Evolutionary conservation across 2,329 filamentous ascomycete genomes (phyloP).

Genomic region (Sphaerulina musiva): DNA sequence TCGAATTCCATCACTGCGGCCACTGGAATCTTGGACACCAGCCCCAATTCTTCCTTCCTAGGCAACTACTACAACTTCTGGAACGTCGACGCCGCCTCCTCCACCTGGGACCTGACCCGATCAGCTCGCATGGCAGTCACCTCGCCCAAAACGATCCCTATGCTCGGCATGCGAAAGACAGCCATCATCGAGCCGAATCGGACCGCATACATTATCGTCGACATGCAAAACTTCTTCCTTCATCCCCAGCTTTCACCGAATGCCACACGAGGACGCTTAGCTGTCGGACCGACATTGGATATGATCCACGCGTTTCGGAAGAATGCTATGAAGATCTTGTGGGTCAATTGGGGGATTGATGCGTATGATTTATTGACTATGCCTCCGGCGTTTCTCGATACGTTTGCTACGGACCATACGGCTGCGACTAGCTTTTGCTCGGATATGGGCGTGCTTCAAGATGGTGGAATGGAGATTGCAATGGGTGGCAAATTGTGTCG

Average conservation of each 20-base stretch:
- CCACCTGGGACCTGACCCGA: slow-evolving; percentile 31
- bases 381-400: slow-evolving; percentile 27
- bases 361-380: slow-evolving; percentile 30
- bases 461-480: slow-evolving; percentile 23
- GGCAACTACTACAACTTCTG: slow-evolving; percentile 35
- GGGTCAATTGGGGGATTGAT: slow-evolving; percentile 31
- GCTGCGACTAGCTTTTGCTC: slow-evolving; percentile 28
- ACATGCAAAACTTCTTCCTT: slow-evolving; percentile 33
- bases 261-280: slow-evolving; percentile 23
- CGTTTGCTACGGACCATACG: slow-evolving; percentile 25
- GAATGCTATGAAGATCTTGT: slow-evolving; percentile 28
- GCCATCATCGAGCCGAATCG: slow-evolving; percentile 28
- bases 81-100: slow-evolving; percentile 19
- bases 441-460: slow-evolving; percentile 28
- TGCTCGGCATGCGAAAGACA: slow-evolving; percentile 23
- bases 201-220: slow-evolving; percentile 27
- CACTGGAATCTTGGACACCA: slow-evolving; percentile 11
- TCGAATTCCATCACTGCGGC: slow-evolving; percentile 16
- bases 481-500: slow-evolving; percentile 27
- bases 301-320: slow-evolving; percentile 28
- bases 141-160: slow-evolving; percentile 22
- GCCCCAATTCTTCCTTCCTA: slow-evolving; percentile 11
- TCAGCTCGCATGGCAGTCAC: slow-evolving; percentile 27
- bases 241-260: slow-evolving; percentile 26
- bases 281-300: slow-evolving; percentile 29